Base-by-base conservation (phyloP, 129 eudicot species). In the Flaveria brownii region DNA sequence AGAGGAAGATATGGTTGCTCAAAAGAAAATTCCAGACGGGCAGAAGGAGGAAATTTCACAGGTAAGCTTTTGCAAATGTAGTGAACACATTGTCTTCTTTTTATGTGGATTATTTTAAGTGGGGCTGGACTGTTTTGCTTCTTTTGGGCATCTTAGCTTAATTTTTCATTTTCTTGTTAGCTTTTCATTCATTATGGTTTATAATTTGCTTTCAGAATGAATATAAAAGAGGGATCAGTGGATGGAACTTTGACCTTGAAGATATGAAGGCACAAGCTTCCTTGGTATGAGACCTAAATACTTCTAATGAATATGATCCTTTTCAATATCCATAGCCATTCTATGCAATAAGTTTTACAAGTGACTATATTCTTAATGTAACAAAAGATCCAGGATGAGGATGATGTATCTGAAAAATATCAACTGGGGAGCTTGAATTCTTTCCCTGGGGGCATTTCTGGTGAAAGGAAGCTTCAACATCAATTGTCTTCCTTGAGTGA, bases 221-320 rank as follows among this genome's bases (percentile, higher is more conserved):
- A 87, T 95, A 95, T 77, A 95, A 95, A 87, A 86, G 96, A 73
- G 99, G 99, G 72, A 95, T 95, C 52, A 95, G 99, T 79, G 82
- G 96, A 20, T 95, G 99, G 99, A 89, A 91, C 87, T 95, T 95
- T 57, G 82, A 95, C 83, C 88, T 95, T 70, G 99, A 95, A 75
- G 99, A 95, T 80, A 83, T 95, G 80, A 95, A 95, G 87, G 96
- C 96, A 72, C 99, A 95, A 77, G 99, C 99, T 81, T 86, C 99
- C 84, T 74, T 91, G 96, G 99, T 95, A 91, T 78, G 72, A 6
- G 60, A 67, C 51, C 63, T 18, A 14, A 61, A 26, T 57, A 60
- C 20, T 60, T 59, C 59, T 70, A 67, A 9, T 59, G 51, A 26
- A 50, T 28, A 51, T 16, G 76, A 12, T 75, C 9, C 71, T 51